These are phyloP conservation scores for Dioscorea alata DNA, from an alignment of 106 monocot species.

Conservation along the genomic window DNA sequence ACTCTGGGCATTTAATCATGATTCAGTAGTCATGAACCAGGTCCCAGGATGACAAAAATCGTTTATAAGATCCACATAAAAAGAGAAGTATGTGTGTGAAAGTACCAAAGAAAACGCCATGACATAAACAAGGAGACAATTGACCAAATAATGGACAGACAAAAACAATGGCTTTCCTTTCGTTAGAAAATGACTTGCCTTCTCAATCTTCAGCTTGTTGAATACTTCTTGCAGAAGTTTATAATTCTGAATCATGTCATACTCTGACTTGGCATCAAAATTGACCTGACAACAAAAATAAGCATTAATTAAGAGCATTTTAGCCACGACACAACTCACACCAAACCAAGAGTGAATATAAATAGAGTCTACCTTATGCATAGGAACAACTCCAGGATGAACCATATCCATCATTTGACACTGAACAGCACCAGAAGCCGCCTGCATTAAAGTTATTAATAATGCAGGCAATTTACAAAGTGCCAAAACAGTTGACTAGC, in stretches of 20 bases:
- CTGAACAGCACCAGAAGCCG: slow-evolving; percentile 86
- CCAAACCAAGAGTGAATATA: neutral
- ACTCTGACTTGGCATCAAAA: slow-evolving; percentile 88
- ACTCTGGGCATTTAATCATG: too few species aligned
- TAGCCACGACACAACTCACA: neutral
- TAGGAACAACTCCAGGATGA: slow-evolving; percentile 76
- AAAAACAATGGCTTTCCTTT: neutral
- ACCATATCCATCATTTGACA: slow-evolving; percentile 95
- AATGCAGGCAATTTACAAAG: too few species aligned
- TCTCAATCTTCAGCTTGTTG: slow-evolving; percentile 70
- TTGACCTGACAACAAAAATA: slow-evolving; percentile 54
- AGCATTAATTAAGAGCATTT: slow-evolving; percentile 1
- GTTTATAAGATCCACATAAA: too few species aligned
- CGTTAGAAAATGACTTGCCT: slow-evolving; percentile 31
- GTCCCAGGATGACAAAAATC: too few species aligned
- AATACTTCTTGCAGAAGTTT: slow-evolving; percentile 91
- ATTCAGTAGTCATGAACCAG: too few species aligned
- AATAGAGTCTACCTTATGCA: slow-evolving; percentile 65
- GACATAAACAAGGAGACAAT: too few species aligned
- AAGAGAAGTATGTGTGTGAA: too few species aligned
- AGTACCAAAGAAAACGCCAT: too few species aligned
- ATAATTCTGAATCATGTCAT: slow-evolving; percentile 91
- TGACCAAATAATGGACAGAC: too few species aligned
- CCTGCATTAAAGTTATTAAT: slow-evolving; percentile 27
- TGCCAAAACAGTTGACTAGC: too few species aligned